Evolutionary conservation across 495 filamentous ascomycete species (phyloP).

Genomic region (Aspergillus olivimuriae): DNA sequence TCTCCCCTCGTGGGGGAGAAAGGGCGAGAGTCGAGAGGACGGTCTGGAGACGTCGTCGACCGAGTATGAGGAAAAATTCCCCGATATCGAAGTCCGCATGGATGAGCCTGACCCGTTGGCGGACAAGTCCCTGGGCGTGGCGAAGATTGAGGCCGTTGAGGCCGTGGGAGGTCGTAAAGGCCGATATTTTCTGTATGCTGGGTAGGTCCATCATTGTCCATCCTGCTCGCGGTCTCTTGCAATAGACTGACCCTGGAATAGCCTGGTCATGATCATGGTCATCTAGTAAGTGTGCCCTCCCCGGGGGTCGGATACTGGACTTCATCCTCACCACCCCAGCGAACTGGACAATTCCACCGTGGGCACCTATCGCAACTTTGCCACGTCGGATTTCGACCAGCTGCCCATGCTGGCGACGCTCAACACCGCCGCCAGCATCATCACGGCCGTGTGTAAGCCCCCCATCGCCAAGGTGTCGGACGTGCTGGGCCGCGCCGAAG

Average conservation of each 20-base stretch:
- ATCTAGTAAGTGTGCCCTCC: constrained; percentile 39
- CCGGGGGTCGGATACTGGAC: no score
- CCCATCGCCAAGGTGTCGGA: constrained; percentile 45
- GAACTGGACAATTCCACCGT: constrained; percentile 45
- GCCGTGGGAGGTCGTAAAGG: constrained; percentile 38
- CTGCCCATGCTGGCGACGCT: constrained; percentile 37
- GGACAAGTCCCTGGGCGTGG: constrained; percentile 18
- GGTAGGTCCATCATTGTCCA: constrained; percentile 20
- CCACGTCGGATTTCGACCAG: constrained; percentile 35
- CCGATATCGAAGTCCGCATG: constrained; percentile 5
- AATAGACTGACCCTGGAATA: constrained; percentile 1
- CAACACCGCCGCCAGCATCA: constrained; percentile 37
- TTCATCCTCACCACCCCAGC: no score
- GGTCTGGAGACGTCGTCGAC: background rate
- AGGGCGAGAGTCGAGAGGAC: background rate
- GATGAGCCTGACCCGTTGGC: background rate
- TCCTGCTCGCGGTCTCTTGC: constrained; percentile 3
- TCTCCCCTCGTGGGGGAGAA: background rate
- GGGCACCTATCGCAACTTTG: constrained; percentile 41
- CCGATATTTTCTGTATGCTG: constrained; percentile 34
- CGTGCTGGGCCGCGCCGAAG: constrained; percentile 39
- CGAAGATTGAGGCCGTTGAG: constrained; percentile 34
- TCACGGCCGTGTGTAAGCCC: constrained; percentile 40
- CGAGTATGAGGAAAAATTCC: constrained; percentile 8
- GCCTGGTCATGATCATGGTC: constrained; percentile 39